Percentiles rank a stretch among this genome's conserved stretches.
phyloP scores from a whole-genome alignment of 805 yeast genomes.

The Ascoidea asiatica region DNA sequence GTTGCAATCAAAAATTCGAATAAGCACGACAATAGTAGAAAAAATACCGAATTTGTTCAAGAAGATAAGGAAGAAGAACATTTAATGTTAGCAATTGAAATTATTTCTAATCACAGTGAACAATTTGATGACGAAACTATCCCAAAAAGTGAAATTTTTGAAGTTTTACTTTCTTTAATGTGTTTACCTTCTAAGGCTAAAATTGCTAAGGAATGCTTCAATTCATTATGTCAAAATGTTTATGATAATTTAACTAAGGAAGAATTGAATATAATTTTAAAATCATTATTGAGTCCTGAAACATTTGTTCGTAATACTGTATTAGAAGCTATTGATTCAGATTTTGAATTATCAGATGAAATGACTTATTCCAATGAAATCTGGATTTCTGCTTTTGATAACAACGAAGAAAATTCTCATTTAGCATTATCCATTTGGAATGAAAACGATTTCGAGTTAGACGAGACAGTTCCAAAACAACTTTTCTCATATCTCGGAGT shows the following conservation, averaged over 20 bases:
- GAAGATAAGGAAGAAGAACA: conserved; percentile 88
- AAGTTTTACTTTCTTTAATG: conserved; percentile 52
- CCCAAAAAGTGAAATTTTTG: conserved; percentile 56
- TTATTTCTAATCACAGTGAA: conserved; percentile 56
- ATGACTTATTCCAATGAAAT: conserved; percentile 48
- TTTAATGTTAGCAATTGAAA: conserved; percentile 60
- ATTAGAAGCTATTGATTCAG: conserved; percentile 76
- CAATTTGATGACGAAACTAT: conserved; percentile 50
- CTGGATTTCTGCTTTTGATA: conserved; percentile 70
- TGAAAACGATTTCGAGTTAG: conserved; percentile 48
- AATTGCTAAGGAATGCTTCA: conserved; percentile 69
- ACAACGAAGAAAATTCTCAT: conserved; percentile 44
- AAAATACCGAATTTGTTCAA: conserved; percentile 61
- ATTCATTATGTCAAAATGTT: conserved; percentile 64
- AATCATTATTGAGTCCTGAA: conserved; percentile 44
- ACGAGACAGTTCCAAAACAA: conserved; percentile 27
- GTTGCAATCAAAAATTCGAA: conserved; percentile 39
- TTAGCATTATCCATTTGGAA: conserved; percentile 77
- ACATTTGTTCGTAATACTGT: conserved; percentile 66
- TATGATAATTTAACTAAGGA: conserved; percentile 40
- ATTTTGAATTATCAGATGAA: conserved; percentile 43
- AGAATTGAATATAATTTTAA: conserved; percentile 49
- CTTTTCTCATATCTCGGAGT: conserved; percentile 39
- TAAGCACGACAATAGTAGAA: conserved; percentile 31
- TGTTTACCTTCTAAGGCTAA: conserved; percentile 68